These are phyloP conservation scores for Nephromyces sp. DNA, from an alignment of 169 alveolate genomes.

Conservation along the genomic window DNA sequence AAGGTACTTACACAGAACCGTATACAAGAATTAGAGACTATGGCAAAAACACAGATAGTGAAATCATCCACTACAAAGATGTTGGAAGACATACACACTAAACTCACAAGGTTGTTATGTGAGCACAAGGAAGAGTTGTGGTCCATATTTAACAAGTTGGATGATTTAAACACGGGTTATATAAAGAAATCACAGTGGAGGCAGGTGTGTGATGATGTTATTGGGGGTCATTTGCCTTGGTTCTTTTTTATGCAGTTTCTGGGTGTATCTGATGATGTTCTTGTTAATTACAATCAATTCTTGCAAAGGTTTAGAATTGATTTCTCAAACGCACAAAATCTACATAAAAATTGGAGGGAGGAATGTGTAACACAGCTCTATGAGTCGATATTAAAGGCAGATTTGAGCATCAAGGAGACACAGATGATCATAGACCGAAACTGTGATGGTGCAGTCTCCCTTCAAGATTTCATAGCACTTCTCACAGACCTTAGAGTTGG, in stretches of 20 bases:
- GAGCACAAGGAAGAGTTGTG: slow-evolving; percentile 35
- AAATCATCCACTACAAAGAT: slow-evolving; percentile 26
- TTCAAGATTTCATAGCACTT: not conserved
- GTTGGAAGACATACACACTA: slow-evolving; percentile 12
- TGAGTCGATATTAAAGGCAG: slow-evolving; percentile 64
- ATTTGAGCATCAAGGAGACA: slow-evolving; percentile 58
- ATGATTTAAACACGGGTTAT: slow-evolving; percentile 4
- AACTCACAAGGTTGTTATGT: slow-evolving; percentile 25
- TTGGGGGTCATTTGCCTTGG: slow-evolving; percentile 42
- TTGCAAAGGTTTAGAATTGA: slow-evolving; percentile 27
- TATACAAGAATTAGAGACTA: slow-evolving; percentile 22
- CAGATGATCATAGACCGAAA: slow-evolving; percentile 65
- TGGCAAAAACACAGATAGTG: slow-evolving; percentile 6
- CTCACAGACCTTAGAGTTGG: slow-evolving; percentile 15
- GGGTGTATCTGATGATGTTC: slow-evolving; percentile 14
- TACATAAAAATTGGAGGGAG: slow-evolving; percentile 26
- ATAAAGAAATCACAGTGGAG: slow-evolving; percentile 30
- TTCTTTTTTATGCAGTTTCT: slow-evolving; percentile 19
- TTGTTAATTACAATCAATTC: slow-evolving; percentile 32
- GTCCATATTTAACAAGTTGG: slow-evolving; percentile 34
- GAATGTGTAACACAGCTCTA: slow-evolving; percentile 43
- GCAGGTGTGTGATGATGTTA: slow-evolving; percentile 32
- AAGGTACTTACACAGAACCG: slow-evolving; percentile 30
- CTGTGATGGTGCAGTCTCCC: slow-evolving; percentile 56
- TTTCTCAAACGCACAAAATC: slow-evolving; percentile 15